phyloP scores from a whole-genome alignment of 2,329 filamentous ascomycete species.

The Colletotrichum tamarilloi region DNA sequence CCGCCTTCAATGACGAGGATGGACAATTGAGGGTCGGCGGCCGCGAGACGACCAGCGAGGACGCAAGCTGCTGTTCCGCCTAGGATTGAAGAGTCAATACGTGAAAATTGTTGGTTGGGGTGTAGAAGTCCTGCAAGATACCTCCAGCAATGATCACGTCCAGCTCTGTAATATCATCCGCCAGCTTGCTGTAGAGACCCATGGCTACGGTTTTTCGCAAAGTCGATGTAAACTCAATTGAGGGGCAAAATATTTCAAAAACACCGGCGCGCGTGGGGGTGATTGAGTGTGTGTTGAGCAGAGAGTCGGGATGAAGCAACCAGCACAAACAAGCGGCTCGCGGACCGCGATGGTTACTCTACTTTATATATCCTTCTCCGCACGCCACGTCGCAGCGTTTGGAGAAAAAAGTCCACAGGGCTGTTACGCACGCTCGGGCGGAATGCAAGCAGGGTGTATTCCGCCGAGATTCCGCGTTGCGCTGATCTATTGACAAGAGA shows the following conservation, averaged over 20 bases:
- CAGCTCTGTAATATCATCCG: constrained; percentile 53
- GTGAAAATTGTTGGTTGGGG: not conserved
- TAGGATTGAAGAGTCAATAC: constrained; percentile 32
- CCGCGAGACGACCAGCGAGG: constrained; percentile 60
- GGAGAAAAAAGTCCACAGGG: not conserved
- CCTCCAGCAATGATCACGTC: constrained; percentile 64
- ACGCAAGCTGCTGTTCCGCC: constrained; percentile 61
- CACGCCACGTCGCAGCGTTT: not conserved
- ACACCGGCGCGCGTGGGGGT: not conserved
- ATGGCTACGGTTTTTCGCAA: constrained; percentile 22
- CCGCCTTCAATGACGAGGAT: constrained; percentile 66
- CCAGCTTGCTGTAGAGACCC: constrained; percentile 40
- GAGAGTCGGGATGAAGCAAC: not conserved
- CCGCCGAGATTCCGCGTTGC: not conserved
- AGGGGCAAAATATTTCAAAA: not conserved
- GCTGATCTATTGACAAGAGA: not conserved
- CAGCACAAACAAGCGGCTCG: not conserved
- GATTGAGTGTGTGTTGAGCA: not conserved
- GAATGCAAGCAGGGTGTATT: not conserved
- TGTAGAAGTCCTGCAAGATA: constrained; percentile 26
- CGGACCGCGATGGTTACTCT: not conserved
- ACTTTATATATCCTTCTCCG: constrained; percentile 2
- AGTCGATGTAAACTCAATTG: not conserved
- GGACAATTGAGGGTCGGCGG: constrained; percentile 58
- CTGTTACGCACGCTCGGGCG: not conserved